Conservation (phyloP, 1,284 basidiomycete genomes). For the Chiua sp. region DNA sequence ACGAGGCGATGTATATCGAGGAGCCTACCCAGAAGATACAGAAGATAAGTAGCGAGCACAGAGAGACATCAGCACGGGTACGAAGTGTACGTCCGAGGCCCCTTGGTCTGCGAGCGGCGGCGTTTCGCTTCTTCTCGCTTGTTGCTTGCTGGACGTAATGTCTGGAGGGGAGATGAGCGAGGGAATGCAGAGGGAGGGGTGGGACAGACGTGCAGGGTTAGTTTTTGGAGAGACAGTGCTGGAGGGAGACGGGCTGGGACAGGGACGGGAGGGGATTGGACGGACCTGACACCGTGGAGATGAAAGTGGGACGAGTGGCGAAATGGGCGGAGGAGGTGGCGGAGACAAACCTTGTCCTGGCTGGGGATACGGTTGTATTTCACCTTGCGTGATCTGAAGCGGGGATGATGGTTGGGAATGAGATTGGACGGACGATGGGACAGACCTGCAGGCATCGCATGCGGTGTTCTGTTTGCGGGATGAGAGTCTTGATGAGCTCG, state of each 20-base stretch:
- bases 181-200: slow-evolving; percentile 20
- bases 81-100: slow-evolving; percentile 43
- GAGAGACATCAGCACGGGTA: slow-evolving; percentile 36
- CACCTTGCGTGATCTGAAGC: slow-evolving; percentile 74
- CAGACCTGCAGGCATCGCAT: slow-evolving; percentile 85
- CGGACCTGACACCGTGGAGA: slow-evolving; percentile 74
- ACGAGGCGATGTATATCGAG: slow-evolving; percentile 25
- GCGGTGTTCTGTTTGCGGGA: slow-evolving; percentile 90
- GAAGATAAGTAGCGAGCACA: slow-evolving; percentile 33
- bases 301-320: no score
- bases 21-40: slow-evolving; percentile 41
- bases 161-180: slow-evolving; percentile 44
- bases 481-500: slow-evolving; percentile 74
- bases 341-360: slow-evolving; percentile 68
- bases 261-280: slow-evolving; percentile 16
- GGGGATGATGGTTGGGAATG: slow-evolving; percentile 21
- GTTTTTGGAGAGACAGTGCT: slow-evolving; percentile 84
- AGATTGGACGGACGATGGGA: background rate
- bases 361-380: slow-evolving; percentile 81
- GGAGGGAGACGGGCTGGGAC: slow-evolving; percentile 14
- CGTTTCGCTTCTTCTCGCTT: slow-evolving; percentile 76
- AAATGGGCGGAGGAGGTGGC: background rate
- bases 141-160: slow-evolving; percentile 83
- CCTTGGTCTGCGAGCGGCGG: slow-evolving; percentile 63
- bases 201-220: slow-evolving; percentile 80